Conservation (phyloP, 495 filamentous ascomycete genomes). For the Friedmanniomyces simplex region DNA sequence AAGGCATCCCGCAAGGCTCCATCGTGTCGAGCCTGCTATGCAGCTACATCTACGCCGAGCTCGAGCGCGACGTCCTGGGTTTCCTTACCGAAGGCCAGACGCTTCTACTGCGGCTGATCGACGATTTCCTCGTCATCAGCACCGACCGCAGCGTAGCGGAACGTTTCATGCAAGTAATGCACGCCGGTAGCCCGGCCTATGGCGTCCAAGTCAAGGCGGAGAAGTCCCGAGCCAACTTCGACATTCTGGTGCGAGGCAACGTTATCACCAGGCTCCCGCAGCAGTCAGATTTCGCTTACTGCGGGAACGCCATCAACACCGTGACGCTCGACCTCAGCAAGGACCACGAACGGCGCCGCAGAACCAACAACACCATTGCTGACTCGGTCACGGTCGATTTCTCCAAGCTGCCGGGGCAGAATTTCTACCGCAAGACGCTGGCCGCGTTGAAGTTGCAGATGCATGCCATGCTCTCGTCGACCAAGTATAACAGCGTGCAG, state of each 20-base stretch:
- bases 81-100: conserved; percentile 54
- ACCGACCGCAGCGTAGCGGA: conserved; percentile 51
- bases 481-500: conserved; percentile 56
- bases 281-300: conserved; percentile 65
- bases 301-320: conserved; percentile 67
- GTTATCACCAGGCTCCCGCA: conserved; percentile 43
- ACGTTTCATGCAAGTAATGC: conserved; percentile 68
- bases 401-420: conserved; percentile 53
- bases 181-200: conserved; percentile 63
- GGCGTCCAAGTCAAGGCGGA: conserved; percentile 65
- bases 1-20: conserved; percentile 88
- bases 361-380: conserved; percentile 35
- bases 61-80: conserved; percentile 57
- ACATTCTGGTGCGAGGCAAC: conserved; percentile 45
- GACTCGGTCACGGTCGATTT: conserved; percentile 72
- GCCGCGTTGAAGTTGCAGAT: conserved; percentile 75
- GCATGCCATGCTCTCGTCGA: conserved; percentile 84
- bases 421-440: conserved; percentile 71
- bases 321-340: conserved; percentile 64
- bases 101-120: conserved; percentile 70
- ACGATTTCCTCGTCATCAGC: conserved; percentile 88
- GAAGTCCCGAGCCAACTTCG: conserved; percentile 85
- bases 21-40: conserved; percentile 76
- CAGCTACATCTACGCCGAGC: conserved; percentile 86
- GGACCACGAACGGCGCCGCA: conserved; percentile 42